Evolutionary conservation across 305 asterid genomes (phyloP), one percentile per base, ranked within the genome.

Genomic region (Solanum hybrid): DNA sequence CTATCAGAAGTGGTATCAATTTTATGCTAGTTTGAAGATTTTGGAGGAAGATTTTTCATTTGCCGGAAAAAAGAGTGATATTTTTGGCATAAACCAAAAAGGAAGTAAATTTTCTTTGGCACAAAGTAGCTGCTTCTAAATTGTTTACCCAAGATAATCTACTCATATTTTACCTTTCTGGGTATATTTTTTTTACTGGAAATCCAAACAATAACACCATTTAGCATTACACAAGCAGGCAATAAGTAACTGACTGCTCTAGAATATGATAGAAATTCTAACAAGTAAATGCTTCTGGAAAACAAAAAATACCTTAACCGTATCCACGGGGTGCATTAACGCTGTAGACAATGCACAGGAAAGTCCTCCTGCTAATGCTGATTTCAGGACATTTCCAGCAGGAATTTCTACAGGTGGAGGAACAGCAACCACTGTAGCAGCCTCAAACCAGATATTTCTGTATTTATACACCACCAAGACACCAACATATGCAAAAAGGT

Each of bases 291-390:
- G 24, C 22, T 61, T 57, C 76, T 85, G 78, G 72, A 27, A 57
- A 27, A 36, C 17, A 29, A 24, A 91, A 70, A 13, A 86, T 89
- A 94, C 99, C 97, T 97, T 97, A 85, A 97, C 92, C 2, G 99
- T 96, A 92, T 97, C 99, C 77, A 97, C 93, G 24, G 99, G 99
- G 91, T 97, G 94, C 97, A 97, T 86, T 90, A 97, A 91, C 65
- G 99, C 93, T 36, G 99, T 95, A 4, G 99, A 97, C 89, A 97
- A 91, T 87, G 99, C 99, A 94, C 98, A 96, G 33, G 98, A 92
- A 87, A 97, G 97, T 70, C 99, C 99, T 89, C 99, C 99, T 33
- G 98, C 95, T 93, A 97, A 94, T 88, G 99, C 99, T 86, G 99
- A 95, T 90, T 97, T 97, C 37, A 97, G 92, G 90, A 96, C 98